A percentile compares a stretch with the other conserved stretches of the same genome.
Conservation (phyloP, 2,329 filamentous ascomycete genomes). For the Paradendryphiella salina region DNA sequence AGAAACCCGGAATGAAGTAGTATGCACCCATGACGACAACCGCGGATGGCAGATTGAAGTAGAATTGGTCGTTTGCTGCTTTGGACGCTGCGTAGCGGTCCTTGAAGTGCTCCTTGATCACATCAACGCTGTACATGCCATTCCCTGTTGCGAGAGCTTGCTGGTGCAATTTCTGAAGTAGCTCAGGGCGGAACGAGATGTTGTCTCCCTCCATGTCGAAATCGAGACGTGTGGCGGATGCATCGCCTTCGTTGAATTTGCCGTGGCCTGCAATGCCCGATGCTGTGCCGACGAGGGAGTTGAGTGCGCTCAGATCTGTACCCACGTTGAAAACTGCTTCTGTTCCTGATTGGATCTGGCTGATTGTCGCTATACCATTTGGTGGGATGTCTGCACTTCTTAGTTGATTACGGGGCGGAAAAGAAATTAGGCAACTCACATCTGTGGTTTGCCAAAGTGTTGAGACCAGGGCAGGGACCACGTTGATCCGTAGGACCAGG, state of each 20-base stretch:
- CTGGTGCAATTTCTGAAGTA: constrained; percentile 31
- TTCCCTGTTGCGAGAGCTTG: constrained; percentile 22
- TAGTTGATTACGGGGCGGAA: constrained; percentile 25
- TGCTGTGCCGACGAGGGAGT: constrained; percentile 35
- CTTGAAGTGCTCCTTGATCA: constrained; percentile 28
- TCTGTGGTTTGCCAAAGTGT: constrained; percentile 4
- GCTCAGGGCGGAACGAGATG: constrained; percentile 28
- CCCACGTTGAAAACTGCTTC: constrained; percentile 47
- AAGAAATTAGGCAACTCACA: background rate
- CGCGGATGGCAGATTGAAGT: constrained; percentile 23
- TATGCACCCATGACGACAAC: constrained; percentile 27
- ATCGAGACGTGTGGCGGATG: constrained; percentile 33
- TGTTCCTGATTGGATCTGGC: constrained; percentile 40
- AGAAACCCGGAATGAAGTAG: constrained; percentile 30
- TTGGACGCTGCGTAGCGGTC: constrained; percentile 22
- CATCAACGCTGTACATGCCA: constrained; percentile 24
- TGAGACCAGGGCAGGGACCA: constrained; percentile 47
- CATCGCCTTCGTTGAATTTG: constrained; percentile 42
- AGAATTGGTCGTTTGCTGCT: constrained; percentile 25
- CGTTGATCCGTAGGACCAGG: constrained; percentile 48
- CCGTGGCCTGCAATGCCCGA: constrained; percentile 28
- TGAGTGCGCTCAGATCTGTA: constrained; percentile 42
- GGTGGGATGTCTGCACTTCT: constrained; percentile 46
- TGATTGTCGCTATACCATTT: constrained; percentile 44
- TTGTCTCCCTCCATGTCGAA: constrained; percentile 40